A percentile compares a stretch with the other conserved stretches of the same genome.
Conservation (phyloP, 352 stramenopile species). For the Phytopythium kandeliae region DNA sequence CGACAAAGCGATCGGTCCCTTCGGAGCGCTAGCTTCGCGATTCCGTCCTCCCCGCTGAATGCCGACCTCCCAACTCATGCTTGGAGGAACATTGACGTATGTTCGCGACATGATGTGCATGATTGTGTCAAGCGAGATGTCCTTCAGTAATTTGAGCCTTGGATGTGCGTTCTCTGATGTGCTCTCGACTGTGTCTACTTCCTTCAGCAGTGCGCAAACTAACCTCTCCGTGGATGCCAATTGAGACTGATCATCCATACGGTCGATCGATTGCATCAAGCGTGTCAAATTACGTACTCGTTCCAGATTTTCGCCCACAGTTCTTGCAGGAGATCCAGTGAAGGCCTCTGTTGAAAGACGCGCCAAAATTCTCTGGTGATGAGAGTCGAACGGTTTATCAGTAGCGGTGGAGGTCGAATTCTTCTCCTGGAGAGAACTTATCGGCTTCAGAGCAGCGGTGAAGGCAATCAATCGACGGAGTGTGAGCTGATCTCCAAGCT, state of each 20-base stretch:
- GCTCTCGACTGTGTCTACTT: conserved; percentile 5
- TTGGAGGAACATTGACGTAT: conserved; percentile 27
- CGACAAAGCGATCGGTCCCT: conserved; percentile 65
- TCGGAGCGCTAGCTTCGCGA: conserved; percentile 45
- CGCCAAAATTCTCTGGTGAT: conserved; percentile 62
- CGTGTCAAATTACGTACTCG: conserved; percentile 47
- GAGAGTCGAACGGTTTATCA: conserved; percentile 3
- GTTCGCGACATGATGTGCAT: conserved; percentile 73
- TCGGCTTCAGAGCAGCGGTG: conserved; percentile 13
- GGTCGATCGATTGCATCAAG: conserved; percentile 46
- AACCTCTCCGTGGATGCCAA: not conserved
- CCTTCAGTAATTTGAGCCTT: conserved; percentile 33
- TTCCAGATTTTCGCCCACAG: conserved; percentile 43
- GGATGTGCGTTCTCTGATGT: conserved; percentile 15
- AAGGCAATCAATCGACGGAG: conserved; percentile 71
- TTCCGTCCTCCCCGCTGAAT: conserved; percentile 29
- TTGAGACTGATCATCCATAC: conserved; percentile 8
- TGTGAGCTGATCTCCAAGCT: conserved; percentile 53
- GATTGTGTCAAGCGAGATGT: conserved; percentile 70
- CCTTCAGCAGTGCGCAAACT: conserved; percentile 2
- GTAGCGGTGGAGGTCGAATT: conserved; percentile 8
- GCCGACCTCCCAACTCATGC: conserved; percentile 42
- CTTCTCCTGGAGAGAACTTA: conserved; percentile 1
- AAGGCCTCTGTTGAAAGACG: conserved; percentile 44
- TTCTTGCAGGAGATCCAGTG: conserved; percentile 25